phyloP scores from a whole-genome alignment of 2,329 filamentous ascomycete genomes.

The Sclerotinia spermophila region DNA sequence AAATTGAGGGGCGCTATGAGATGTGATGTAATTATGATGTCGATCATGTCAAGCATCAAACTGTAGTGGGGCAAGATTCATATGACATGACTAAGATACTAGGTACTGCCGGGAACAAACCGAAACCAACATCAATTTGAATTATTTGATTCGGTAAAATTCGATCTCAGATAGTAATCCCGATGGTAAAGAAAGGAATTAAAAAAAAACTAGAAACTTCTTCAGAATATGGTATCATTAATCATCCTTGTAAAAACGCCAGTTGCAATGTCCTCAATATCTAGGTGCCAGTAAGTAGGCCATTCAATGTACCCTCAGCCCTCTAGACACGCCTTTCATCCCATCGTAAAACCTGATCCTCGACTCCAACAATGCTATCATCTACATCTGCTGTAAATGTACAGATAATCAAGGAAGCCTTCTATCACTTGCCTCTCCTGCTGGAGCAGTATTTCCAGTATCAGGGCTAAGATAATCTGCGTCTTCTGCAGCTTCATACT shows the following conservation, averaged over 20 bases:
- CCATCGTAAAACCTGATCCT: slow-evolving; percentile 10
- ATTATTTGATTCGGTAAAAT: neutral
- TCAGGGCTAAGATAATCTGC: slow-evolving; percentile 79
- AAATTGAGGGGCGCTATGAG: neutral
- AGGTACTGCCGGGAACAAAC: neutral
- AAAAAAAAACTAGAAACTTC: slow-evolving; percentile 5
- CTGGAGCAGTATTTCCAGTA: slow-evolving; percentile 27
- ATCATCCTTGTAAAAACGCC: slow-evolving; percentile 30
- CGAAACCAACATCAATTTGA: neutral
- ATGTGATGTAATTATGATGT: slow-evolving; percentile 14
- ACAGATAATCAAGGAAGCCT: slow-evolving; percentile 26
- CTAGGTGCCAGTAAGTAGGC: neutral
- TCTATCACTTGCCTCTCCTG: slow-evolving; percentile 34
- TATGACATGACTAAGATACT: neutral
- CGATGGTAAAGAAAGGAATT: neutral
- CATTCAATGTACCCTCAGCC: neutral
- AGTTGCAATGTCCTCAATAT: slow-evolving; percentile 9
- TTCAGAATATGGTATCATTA: slow-evolving; percentile 34
- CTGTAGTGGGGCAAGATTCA: neutral
- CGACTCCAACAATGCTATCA: slow-evolving; percentile 5
- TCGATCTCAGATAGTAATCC: neutral
- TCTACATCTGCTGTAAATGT: neutral
- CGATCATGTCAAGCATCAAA: slow-evolving; percentile 5
- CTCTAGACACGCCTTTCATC: neutral
- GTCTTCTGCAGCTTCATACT: slow-evolving; percentile 94